Evolutionary conservation across 73 alveolate species (phyloP), one percentile per base, ranked within the genome.

Genomic region (Effrenium voratum): DNA sequence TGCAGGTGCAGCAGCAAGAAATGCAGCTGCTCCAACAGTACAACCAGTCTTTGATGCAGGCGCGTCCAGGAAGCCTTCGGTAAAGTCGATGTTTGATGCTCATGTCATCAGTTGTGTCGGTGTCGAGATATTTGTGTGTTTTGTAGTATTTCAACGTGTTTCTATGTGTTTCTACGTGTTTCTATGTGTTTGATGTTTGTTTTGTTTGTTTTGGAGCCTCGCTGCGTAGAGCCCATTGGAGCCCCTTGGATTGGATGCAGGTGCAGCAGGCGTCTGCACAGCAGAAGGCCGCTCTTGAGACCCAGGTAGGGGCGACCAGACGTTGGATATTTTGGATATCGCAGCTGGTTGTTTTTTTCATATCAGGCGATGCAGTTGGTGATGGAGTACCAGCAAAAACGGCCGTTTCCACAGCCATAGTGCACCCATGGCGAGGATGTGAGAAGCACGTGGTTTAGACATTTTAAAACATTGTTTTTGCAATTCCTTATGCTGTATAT

Each of bases 31-130:
- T 90, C 75, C 97, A 90, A 87, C 97, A 90, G 76, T 90, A 90
- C 97, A 90, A 90, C 87, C 97, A 90, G 97, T 90, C 97, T 44
- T 90, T 90, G 87, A 90, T 90, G 97, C 97, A 90, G 97, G 97
- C 55, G 83, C 47, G 50, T 5, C 84, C 8, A 10, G 36, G 2
- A 12, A 73, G 52, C 47, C 1, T 5, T 12, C 24, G 32, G 47
- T 15, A 19, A n/a, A 66, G 79, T 66, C 40, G 40, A 26, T 57
- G 44, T 24, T 8, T 12, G 34, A 0, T 15, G 83, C 22, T 10
- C 63, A 8, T 52, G 63, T 8, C 80, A 32, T 26, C 34, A 26
- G 73, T 59, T 59, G 73, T 59, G 73, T 16, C 30, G 22, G 73
- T 26, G 30, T 28, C 73, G 73, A 59, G 73, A 26, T 59, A 26